Conservation (phyloP, 371 early-diverging fungal genomes). For the Syncephalastrum monosporum region DNA sequence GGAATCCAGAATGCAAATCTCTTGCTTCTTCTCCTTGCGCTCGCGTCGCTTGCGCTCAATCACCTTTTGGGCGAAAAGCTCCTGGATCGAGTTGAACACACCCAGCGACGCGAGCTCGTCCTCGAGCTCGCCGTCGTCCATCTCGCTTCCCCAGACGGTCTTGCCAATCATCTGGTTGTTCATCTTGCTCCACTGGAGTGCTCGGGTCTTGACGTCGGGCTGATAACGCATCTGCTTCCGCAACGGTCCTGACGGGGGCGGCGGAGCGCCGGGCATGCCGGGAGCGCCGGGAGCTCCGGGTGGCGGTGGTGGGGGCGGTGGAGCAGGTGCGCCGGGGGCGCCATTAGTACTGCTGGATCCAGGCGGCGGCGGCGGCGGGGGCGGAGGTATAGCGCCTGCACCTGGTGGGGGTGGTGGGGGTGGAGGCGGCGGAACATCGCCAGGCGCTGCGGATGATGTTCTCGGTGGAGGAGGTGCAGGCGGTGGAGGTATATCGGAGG, state of each 20-base stretch:
- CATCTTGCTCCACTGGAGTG: conserved; percentile 87
- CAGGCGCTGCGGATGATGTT: conserved; percentile 12
- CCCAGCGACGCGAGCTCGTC: conserved; percentile 56
- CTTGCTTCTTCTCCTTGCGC: conserved; percentile 36
- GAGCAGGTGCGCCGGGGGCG: conserved; percentile 21
- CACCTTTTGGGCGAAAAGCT: conserved; percentile 74
- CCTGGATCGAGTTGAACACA: conserved; percentile 69
- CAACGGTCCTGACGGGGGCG: conserved; percentile 22
- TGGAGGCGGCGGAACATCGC: conserved; percentile 40
- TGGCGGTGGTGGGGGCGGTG: conserved; percentile 33
- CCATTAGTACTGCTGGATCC: conserved; percentile 1
- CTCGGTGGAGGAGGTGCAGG: conserved; percentile 30
- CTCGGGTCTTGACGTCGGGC: conserved; percentile 76
- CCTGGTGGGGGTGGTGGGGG: conserved; percentile 23
- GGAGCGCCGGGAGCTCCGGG: conserved; percentile 23
- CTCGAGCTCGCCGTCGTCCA: conserved; percentile 53
- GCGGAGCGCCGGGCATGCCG: conserved; percentile 40
- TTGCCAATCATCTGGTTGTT: conserved; percentile 58
- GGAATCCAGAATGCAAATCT: conserved; percentile 67
- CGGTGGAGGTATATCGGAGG: conserved; percentile 9
- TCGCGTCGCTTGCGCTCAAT: conserved; percentile 41
- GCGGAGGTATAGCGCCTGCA: conserved; percentile 14
- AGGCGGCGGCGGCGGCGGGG: conserved; percentile 44
- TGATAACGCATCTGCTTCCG: conserved; percentile 63
- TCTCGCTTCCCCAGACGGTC: conserved; percentile 58